Conservation (phyloP, 192 early-diverging fungal genomes). For the Gorgonomyces haynaldii region DNA sequence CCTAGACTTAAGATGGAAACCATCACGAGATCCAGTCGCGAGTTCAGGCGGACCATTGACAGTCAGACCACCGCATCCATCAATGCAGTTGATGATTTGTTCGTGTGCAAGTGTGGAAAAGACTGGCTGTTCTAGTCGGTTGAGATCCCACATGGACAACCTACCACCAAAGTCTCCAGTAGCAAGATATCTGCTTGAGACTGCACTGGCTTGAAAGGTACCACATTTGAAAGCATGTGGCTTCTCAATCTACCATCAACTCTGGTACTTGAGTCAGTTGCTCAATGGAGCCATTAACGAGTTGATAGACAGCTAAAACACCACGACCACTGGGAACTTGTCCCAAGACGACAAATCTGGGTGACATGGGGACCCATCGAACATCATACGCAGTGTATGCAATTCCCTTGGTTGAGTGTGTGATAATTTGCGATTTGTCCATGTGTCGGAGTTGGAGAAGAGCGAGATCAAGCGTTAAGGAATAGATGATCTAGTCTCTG, state of each 20-base stretch:
- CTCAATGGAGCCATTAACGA: constrained; percentile 21
- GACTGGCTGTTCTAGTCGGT: constrained; percentile 44
- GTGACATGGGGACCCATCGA: constrained; percentile 54
- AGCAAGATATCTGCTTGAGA: constrained; percentile 42
- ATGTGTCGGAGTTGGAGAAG: too few relatives aligned
- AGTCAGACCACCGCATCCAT: constrained; percentile 41
- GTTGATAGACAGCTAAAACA: constrained; percentile 26
- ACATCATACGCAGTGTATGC: constrained; percentile 44
- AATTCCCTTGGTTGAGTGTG: constrained; percentile 30
- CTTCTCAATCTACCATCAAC: constrained; percentile 30
- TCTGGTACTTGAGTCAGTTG: constrained; percentile 2
- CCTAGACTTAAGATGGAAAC: constrained; percentile 34
- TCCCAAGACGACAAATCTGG: constrained; percentile 52
- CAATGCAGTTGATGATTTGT: constrained; percentile 56
- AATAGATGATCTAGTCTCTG: too few relatives aligned
- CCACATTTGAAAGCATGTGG: constrained; percentile 39
- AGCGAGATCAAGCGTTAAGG: too few relatives aligned
- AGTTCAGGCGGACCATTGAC: constrained; percentile 41
- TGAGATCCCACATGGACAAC: constrained; percentile 47
- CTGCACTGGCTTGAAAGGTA: constrained; percentile 42
- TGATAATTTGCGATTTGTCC: constrained; percentile 40
- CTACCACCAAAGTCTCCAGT: constrained; percentile 60
- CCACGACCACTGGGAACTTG: constrained; percentile 47
- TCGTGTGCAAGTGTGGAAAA: constrained; percentile 48
- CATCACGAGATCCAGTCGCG: constrained; percentile 58